phyloP scores from a whole-genome alignment of 176 grass and related monocot genomes.

The Ampelocalamus luodianensis region DNA sequence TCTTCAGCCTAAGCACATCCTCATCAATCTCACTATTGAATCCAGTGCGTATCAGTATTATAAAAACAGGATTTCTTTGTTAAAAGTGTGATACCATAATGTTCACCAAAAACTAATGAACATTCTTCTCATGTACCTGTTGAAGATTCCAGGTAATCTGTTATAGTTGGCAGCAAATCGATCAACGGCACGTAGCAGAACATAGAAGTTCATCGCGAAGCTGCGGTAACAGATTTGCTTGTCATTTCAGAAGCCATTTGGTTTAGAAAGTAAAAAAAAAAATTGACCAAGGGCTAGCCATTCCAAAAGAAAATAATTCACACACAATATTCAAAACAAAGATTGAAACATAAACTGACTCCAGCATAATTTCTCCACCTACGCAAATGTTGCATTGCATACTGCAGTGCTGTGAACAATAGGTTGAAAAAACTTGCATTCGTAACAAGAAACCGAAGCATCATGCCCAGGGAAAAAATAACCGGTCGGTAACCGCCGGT shows the following conservation, averaged over 20 bases:
- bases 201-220: constrained; percentile 80
- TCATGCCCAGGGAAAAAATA: no score
- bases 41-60: constrained; percentile 62
- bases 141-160: constrained; percentile 74
- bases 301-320: constrained; percentile 13
- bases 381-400: neutral
- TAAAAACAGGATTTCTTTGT: constrained; percentile 45
- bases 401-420: neutral
- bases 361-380: neutral
- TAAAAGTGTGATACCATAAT: constrained; percentile 41
- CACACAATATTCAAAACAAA: neutral
- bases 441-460: neutral
- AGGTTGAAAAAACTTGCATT: neutral
- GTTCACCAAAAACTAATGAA: constrained; percentile 46
- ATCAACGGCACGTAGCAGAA: constrained; percentile 78
- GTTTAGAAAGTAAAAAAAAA: constrained; percentile 17
- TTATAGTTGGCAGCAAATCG: constrained; percentile 74
- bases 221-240: constrained; percentile 49
- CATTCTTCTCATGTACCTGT: constrained; percentile 63
- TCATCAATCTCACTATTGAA: constrained; percentile 83
- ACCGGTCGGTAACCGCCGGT: no score
- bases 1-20: constrained; percentile 81
- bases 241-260: neutral
- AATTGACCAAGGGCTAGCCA: constrained; percentile 17
- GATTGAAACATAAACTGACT: neutral